These are phyloP conservation scores for Lactuca saligna DNA, from an alignment of 129 eudicot species.

Conservation along the genomic window DNA sequence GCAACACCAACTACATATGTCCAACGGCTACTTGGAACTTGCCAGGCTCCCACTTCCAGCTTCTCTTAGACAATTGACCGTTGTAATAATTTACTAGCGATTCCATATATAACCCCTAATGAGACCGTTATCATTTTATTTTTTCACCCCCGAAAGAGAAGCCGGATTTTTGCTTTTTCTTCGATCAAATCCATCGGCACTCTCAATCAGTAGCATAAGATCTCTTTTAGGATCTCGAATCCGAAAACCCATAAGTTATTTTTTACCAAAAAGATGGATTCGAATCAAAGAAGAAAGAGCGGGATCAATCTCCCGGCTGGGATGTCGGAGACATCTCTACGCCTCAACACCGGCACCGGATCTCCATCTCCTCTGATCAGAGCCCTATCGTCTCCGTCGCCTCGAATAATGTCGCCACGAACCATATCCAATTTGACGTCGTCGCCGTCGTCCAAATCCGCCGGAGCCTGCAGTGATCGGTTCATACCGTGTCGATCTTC, in stretches of 20 bases:
- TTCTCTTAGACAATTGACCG: slow-evolving; percentile 55
- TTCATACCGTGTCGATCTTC: slow-evolving; percentile 92
- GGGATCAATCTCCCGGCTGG: slow-evolving; percentile 87
- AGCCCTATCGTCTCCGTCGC: slow-evolving; percentile 43
- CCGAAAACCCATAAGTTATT: background rate
- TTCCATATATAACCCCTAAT: slow-evolving; percentile 39
- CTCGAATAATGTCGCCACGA: slow-evolving; percentile 58
- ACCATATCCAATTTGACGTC: slow-evolving; percentile 54
- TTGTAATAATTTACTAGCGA: slow-evolving; percentile 15
- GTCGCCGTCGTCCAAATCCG: slow-evolving; percentile 63
- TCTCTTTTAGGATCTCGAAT: background rate
- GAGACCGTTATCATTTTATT: slow-evolving; percentile 25
- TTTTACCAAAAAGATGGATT: slow-evolving; percentile 44
- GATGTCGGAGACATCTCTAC: slow-evolving; percentile 82
- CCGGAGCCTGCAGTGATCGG: slow-evolving; percentile 81
- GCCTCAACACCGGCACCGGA: slow-evolving; percentile 48
- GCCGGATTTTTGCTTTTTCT: slow-evolving; percentile 29
- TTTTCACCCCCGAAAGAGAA: slow-evolving; percentile 6
- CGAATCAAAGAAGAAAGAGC: slow-evolving; percentile 76
- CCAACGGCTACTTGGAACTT: slow-evolving; percentile 41
- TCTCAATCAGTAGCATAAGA: background rate
- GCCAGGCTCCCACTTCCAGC: slow-evolving; percentile 18
- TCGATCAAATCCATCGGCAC: background rate
- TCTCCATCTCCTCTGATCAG: slow-evolving; percentile 43
- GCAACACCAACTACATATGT: background rate